Percentiles rank a stretch among this genome's conserved stretches.
Evolutionary conservation across 192 early-diverging fungal species (phyloP).

Genomic region (Geranomyces variabilis): DNA sequence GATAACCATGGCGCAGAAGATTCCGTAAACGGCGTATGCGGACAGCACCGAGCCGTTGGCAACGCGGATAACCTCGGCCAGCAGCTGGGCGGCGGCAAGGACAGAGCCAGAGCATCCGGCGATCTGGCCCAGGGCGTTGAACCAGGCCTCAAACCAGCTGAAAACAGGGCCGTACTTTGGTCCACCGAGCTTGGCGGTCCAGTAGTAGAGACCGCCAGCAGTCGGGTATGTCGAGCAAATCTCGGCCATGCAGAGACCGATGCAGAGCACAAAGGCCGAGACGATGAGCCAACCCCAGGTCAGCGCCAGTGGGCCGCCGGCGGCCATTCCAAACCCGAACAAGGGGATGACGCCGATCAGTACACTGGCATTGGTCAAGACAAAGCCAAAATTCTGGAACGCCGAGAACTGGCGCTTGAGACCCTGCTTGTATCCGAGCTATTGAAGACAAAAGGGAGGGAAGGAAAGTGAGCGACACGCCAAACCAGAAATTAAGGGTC

Average conservation of each 20-base stretch:
- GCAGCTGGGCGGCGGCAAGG: conserved; percentile 31
- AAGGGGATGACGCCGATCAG: conserved; percentile 46
- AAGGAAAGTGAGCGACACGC: too few relatives aligned
- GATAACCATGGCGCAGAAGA: conserved; percentile 38
- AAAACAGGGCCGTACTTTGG: conserved; percentile 42
- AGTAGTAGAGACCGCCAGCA: conserved; percentile 51
- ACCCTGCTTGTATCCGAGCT: conserved; percentile 46
- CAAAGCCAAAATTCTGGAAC: conserved; percentile 42
- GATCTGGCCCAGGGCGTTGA: conserved; percentile 46
- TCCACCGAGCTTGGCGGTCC: conserved; percentile 46
- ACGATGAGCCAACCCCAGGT: conserved; percentile 51
- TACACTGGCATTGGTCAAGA: conserved; percentile 41
- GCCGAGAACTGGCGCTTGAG: conserved; percentile 47
- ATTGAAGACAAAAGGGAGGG: not conserved
- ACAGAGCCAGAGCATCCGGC: conserved; percentile 41
- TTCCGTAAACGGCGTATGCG: conserved; percentile 9
- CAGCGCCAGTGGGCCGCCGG: conserved; percentile 42
- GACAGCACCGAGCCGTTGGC: not conserved
- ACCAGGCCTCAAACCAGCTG: conserved; percentile 48
- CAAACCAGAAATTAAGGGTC: too few relatives aligned
- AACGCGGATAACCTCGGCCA: conserved; percentile 29
- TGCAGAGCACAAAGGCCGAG: conserved; percentile 29
- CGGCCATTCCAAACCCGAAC: conserved; percentile 29
- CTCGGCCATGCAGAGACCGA: conserved; percentile 48
- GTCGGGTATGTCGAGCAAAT: conserved; percentile 50